These are phyloP conservation scores for Trypanosomatidae sp. DNA, from an alignment of 208 protist species.

Conservation along the genomic window DNA sequence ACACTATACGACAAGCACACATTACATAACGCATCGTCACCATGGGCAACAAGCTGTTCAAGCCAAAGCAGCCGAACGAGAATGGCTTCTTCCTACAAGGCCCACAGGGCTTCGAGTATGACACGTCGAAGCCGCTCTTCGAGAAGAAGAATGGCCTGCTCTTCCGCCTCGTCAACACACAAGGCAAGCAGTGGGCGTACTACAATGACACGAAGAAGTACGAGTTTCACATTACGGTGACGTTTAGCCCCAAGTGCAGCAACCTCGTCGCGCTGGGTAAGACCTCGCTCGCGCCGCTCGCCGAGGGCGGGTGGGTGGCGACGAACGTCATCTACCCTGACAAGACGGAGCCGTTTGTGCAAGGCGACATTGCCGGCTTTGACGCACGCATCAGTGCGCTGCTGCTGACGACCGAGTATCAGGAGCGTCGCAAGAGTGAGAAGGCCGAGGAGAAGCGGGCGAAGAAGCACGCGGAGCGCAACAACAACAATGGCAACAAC, in stretches of 20 bases:
- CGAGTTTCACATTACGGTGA: conserved; percentile 55
- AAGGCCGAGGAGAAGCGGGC: conserved; percentile 37
- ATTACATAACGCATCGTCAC: neutral
- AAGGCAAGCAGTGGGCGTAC: conserved; percentile 34
- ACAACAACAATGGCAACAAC: too few species aligned
- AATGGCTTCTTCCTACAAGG: conserved; percentile 13
- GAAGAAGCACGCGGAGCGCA: conserved; percentile 10
- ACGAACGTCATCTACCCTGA: conserved; percentile 42
- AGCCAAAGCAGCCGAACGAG: neutral
- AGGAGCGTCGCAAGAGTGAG: conserved; percentile 30
- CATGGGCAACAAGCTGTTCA: conserved; percentile 7
- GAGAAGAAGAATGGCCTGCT: conserved; percentile 57
- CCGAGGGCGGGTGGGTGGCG: conserved; percentile 17
- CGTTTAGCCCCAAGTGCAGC: conserved; percentile 27
- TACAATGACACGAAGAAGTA: conserved; percentile 70
- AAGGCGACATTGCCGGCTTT: conserved; percentile 44
- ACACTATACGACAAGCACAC: neutral
- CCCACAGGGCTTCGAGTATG: conserved; percentile 27
- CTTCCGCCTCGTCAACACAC: conserved; percentile 53
- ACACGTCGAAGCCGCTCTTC: conserved; percentile 30
- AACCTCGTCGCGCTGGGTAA: conserved; percentile 33
- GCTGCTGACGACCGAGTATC: conserved; percentile 42
- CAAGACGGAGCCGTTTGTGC: conserved; percentile 40
- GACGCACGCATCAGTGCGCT: conserved; percentile 31
- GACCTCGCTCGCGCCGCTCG: conserved; percentile 20